Percentiles rank a stretch among this genome's conserved stretches.
Evolutionary conservation across 163 green algal species (phyloP).

Genomic region (Chlorella variabilis): DNA sequence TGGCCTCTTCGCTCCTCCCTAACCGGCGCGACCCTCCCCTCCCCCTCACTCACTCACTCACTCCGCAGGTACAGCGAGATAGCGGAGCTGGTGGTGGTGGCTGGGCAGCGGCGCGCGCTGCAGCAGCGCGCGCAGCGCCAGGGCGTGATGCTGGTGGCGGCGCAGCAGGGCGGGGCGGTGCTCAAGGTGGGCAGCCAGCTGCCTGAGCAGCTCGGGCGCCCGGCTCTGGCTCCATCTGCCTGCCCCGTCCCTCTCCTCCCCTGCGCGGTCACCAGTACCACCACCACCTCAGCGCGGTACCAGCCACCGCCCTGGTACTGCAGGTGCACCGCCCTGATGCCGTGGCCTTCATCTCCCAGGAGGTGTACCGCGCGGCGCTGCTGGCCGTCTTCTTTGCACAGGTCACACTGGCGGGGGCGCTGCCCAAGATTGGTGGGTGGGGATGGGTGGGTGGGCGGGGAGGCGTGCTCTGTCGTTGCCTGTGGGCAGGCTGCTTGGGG

Average conservation of each 20-base stretch:
- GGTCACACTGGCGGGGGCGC: slow-evolving; percentile 51
- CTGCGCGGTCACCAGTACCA: too few relatives aligned
- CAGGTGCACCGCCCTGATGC: slow-evolving; percentile 30
- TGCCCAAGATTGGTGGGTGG: slow-evolving; percentile 14
- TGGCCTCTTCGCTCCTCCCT: too few relatives aligned
- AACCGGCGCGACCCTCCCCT: too few relatives aligned
- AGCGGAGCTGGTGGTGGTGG: slow-evolving; percentile 47
- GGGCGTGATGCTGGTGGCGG: slow-evolving; percentile 10
- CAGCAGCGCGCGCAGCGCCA: slow-evolving; percentile 30
- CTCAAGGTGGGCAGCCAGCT: slow-evolving; percentile 16
- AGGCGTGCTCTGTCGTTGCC: too few relatives aligned
- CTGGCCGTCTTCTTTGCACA: slow-evolving; percentile 75
- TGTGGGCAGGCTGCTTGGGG: too few relatives aligned
- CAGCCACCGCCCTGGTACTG: too few relatives aligned
- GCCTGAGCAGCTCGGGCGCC: neutral
- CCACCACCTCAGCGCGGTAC: too few relatives aligned
- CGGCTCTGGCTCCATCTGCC: neutral
- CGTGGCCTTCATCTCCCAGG: slow-evolving; percentile 61
- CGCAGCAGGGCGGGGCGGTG: neutral
- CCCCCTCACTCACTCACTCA: too few relatives aligned
- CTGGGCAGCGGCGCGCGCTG: slow-evolving; percentile 33
- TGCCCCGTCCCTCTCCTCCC: too few relatives aligned
- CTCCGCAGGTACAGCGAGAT: slow-evolving; percentile 62
- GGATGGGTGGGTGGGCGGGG: neutral
- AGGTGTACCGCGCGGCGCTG: slow-evolving; percentile 79